Conservation (phyloP, 371 early-diverging fungal species). For the Mortierella sp. region DNA sequence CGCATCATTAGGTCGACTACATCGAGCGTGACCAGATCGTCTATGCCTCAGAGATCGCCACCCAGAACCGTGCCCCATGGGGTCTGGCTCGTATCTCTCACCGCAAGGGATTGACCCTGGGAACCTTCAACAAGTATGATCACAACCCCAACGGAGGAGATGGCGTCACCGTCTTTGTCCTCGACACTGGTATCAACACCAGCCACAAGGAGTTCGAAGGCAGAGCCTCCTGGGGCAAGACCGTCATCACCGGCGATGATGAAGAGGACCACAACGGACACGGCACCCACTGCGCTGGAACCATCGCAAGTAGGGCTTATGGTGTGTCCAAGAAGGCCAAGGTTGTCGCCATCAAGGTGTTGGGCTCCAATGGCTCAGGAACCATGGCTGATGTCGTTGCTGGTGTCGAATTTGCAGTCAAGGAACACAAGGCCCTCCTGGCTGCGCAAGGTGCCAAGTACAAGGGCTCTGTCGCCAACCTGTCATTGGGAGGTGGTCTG, state of each 20-base stretch:
- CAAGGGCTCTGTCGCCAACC: constrained; percentile 92
- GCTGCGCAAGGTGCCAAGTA: constrained; percentile 61
- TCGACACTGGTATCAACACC: constrained; percentile 92
- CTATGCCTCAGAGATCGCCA: constrained; percentile 57
- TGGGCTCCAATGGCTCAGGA: constrained; percentile 88
- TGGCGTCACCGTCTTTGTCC: constrained; percentile 89
- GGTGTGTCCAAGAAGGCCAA: constrained; percentile 94
- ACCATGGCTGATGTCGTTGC: constrained; percentile 82
- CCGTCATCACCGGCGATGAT: constrained; percentile 76
- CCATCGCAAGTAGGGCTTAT: constrained; percentile 85
- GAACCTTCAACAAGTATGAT: constrained; percentile 74
- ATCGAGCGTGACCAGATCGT: constrained; percentile 91
- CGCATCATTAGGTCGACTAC: constrained; percentile 76
- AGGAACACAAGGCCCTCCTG: constrained; percentile 59
- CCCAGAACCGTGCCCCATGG: constrained; percentile 89
- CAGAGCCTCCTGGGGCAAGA: constrained; percentile 88
- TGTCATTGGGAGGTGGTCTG: constrained; percentile 94
- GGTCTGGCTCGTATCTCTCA: constrained; percentile 91
- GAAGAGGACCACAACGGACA: constrained; percentile 90
- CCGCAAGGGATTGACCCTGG: constrained; percentile 65
- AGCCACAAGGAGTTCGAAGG: constrained; percentile 91
- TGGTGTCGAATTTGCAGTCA: constrained; percentile 80
- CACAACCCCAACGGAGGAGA: constrained; percentile 81
- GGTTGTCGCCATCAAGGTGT: constrained; percentile 94
- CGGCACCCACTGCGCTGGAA: constrained; percentile 97